Base-by-base conservation (phyloP, 2,329 filamentous ascomycete genomes). In the Metarhizium anisopliae region DNA sequence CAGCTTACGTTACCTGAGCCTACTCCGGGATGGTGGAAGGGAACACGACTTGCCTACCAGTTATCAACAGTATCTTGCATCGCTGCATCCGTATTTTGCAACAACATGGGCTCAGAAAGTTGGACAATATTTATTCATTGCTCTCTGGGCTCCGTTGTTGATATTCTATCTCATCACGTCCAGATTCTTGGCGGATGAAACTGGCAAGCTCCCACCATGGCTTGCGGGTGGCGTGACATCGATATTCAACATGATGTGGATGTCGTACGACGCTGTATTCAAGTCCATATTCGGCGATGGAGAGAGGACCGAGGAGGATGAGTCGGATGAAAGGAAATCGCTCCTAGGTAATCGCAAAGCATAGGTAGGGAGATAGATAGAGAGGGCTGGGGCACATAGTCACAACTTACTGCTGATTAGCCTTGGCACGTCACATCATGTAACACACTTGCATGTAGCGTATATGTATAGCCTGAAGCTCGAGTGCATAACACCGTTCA, bases 201-300 rank as follows among this genome's bases (percentile, higher is more conserved):
- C 84, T 35, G 91, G 91, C 0, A 81, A 76, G 54, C 73, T 82
- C 53, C 91, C 92, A 0, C 64, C 65, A 13, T 95, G 89, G 89
- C 59, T 93, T 52, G 77, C 74, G 2, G 68, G 68, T 16, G 53
- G 80, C 0, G 74, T 78, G 55, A 78, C 75, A 1, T 68, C 75
- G 1, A 13, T 87, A 2, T 83, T 87, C 57, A 76, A 72, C 16
- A 11, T 71, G 3, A 57, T 74, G 10, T 81, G 78, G 78, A 62
- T 68, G 57, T 61, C 59, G 3, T 79, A 81, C 52, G 78, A 81
- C 53, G 35, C 32, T 2, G 66, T 76, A 2, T 67, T 76, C 61
- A 85, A 83, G 68, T 73, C 71, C 1, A 45, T 86, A 0, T 96
- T 95, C 75, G 93, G 93, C 0, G 89, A 97, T 66, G 94, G 94